Conservation (phyloP, 345 rosid species). For the Arabis alpina region DNA sequence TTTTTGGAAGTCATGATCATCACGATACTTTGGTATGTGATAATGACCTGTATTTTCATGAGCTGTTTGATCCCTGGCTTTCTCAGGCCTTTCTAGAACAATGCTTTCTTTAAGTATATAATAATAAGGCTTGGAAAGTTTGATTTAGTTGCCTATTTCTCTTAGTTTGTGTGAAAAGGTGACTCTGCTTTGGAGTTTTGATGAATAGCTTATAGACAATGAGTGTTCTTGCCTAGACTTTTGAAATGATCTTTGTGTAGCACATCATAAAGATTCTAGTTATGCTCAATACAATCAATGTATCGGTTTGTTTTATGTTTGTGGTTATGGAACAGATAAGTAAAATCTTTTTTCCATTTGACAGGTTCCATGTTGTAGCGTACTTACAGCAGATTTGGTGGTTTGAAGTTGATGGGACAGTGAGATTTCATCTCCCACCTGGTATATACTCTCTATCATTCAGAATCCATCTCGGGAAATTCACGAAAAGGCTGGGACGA, state of each 20-base stretch:
- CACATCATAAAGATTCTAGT: not conserved
- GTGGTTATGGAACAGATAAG: not conserved
- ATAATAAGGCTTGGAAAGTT: not conserved
- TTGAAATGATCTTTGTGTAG: not conserved
- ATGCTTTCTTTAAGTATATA: not conserved
- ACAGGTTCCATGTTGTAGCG: slow-evolving; percentile 82
- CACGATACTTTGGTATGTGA: not conserved
- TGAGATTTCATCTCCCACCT: slow-evolving; percentile 83
- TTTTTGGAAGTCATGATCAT: too few species aligned
- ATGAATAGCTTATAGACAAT: not conserved
- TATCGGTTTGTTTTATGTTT: slow-evolving; percentile 1
- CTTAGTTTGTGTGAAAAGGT: not conserved
- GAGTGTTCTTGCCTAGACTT: not conserved
- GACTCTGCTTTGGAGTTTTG: slow-evolving; percentile 20
- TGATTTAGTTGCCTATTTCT: not conserved
- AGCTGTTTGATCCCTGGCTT: slow-evolving; percentile 9
- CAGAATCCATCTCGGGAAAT: slow-evolving; percentile 89
- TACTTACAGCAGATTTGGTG: slow-evolving; percentile 95
- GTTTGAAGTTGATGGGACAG: slow-evolving; percentile 90
- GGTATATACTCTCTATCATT: slow-evolving; percentile 75
- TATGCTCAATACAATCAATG: not conserved
- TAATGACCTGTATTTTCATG: slow-evolving; percentile 1
- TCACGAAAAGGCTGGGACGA: slow-evolving; percentile 71
- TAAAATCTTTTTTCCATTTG: slow-evolving; percentile 4
- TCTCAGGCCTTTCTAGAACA: not conserved